Percentiles rank a stretch among this genome's conserved stretches.
Conservation (phyloP, 2,329 filamentous ascomycete species). For the Arthroderma sp. region DNA sequence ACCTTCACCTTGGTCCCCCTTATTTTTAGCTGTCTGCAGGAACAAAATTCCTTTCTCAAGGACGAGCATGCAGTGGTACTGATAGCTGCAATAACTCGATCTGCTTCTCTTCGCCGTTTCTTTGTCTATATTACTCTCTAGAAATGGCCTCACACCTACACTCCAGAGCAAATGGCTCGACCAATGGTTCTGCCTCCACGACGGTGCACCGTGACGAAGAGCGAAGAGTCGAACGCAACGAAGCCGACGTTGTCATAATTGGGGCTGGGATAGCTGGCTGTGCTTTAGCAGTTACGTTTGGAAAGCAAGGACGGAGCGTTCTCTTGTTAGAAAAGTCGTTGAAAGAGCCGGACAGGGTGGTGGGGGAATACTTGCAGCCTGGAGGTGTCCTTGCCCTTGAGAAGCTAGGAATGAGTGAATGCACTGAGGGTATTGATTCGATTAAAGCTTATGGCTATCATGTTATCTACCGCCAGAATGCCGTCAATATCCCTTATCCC, state of each 20-base stretch:
- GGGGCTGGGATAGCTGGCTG: slow-evolving; percentile 86
- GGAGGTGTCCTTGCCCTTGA: slow-evolving; percentile 72
- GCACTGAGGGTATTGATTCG: slow-evolving; percentile 79
- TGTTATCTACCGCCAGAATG: slow-evolving; percentile 64
- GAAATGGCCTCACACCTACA: slow-evolving; percentile 40
- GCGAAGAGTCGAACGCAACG: slow-evolving; percentile 42
- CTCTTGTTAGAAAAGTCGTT: slow-evolving; percentile 78
- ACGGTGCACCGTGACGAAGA: slow-evolving; percentile 22
- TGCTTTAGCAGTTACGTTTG: slow-evolving; percentile 69
- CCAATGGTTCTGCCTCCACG: slow-evolving; percentile 2
- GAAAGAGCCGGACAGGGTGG: slow-evolving; percentile 88
- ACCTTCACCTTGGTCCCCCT: too few relatives aligned
- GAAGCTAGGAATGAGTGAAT: slow-evolving; percentile 66
- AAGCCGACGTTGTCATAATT: slow-evolving; percentile 75
- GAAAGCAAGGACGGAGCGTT: slow-evolving; percentile 80
- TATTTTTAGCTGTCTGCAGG: too few relatives aligned
- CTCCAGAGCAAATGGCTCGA: slow-evolving; percentile 39
- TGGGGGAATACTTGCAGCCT: slow-evolving; percentile 88
- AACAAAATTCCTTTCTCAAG: too few relatives aligned
- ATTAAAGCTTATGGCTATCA: slow-evolving; percentile 75
- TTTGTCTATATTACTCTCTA: slow-evolving; percentile 44
- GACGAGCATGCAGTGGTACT: too few relatives aligned
- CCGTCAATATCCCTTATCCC: slow-evolving; percentile 69
- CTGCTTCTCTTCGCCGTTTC: neutral
- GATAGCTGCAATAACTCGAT: too few relatives aligned